Conservation (phyloP, 768 basidiomycete genomes). For the Tylopilus plumbeoviolaceoides region DNA sequence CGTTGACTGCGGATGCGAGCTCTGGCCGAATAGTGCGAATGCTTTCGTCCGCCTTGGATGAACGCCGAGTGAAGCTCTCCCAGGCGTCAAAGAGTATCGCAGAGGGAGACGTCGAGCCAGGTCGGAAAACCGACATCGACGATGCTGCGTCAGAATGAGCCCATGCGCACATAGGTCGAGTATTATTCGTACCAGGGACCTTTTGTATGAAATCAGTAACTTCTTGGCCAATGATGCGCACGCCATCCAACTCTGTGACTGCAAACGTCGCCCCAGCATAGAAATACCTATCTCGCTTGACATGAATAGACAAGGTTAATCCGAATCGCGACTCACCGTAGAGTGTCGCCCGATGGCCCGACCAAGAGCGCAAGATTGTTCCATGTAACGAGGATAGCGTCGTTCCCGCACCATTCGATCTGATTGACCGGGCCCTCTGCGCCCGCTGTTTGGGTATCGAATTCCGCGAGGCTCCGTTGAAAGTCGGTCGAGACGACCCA, state of each 20-base stretch:
- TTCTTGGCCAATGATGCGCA: conserved; percentile 77
- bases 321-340: conserved; percentile 54
- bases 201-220: conserved; percentile 89
- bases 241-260: conserved; percentile 85
- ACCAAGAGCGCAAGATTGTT: conserved; percentile 71
- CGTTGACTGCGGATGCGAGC: conserved; percentile 80
- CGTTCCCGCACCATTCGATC: conserved; percentile 95
- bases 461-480: conserved; percentile 83
- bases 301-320: background rate
- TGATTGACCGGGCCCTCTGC: conserved; percentile 59
- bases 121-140: conserved; percentile 79
- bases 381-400: conserved; percentile 89
- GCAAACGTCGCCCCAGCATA: conserved; percentile 75
- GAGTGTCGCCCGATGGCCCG: conserved; percentile 86
- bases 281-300: conserved; percentile 54
- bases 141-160: conserved; percentile 48
- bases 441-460: conserved; percentile 60
- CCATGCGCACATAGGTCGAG: background rate
- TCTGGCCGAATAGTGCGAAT: conserved; percentile 87
- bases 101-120: conserved; percentile 87
- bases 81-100: conserved; percentile 93
- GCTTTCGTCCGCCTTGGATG: conserved; percentile 90
- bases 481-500: conserved; percentile 98
- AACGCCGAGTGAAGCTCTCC: conserved; percentile 77
- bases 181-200: conserved; percentile 66